Conservation (phyloP, 305 asterid genomes). For the Stenogyne calaminthoides region DNA sequence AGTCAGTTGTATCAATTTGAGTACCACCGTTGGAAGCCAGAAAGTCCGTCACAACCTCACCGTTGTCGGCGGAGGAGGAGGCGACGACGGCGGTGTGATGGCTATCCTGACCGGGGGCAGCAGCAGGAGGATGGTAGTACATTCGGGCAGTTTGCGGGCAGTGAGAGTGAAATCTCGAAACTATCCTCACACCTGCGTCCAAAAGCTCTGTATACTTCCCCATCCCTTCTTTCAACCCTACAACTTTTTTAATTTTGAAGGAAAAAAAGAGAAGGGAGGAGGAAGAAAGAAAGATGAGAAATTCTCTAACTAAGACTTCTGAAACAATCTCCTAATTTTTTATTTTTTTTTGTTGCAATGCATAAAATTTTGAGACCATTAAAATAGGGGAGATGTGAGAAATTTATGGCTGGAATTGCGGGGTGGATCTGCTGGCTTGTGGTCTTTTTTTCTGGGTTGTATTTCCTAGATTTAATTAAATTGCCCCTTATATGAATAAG, state of each 20-base stretch:
- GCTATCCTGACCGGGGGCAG: slow-evolving; percentile 20
- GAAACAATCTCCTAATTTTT: slow-evolving; percentile 37
- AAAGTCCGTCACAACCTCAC: slow-evolving; percentile 17
- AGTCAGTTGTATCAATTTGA: slow-evolving; percentile 43
- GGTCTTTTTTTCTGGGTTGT: not conserved
- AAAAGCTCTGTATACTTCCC: slow-evolving; percentile 57
- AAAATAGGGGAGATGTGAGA: slow-evolving; percentile 19
- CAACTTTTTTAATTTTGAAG: not conserved
- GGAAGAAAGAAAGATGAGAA: not conserved
- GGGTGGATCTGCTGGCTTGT: slow-evolving; percentile 24
- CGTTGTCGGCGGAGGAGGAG: slow-evolving; percentile 4
- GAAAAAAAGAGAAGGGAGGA: not conserved
- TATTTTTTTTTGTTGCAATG: not conserved
- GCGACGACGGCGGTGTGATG: not conserved
- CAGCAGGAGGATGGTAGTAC: slow-evolving; percentile 78
- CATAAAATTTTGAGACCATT: slow-evolving; percentile 32
- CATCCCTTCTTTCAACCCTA: slow-evolving; percentile 35
- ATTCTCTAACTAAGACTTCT: not conserved
- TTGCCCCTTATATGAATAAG: too few relatives aligned
- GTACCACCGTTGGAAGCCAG: not conserved
- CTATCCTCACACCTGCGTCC: slow-evolving; percentile 64
- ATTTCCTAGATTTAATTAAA: not conserved
- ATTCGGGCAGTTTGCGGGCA: slow-evolving; percentile 87
- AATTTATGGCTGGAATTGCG: slow-evolving; percentile 25
- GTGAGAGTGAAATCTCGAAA: slow-evolving; percentile 82